Evolutionary conservation across 352 stramenopile species (phyloP).

Genomic region (Pythium guiyangense): DNA sequence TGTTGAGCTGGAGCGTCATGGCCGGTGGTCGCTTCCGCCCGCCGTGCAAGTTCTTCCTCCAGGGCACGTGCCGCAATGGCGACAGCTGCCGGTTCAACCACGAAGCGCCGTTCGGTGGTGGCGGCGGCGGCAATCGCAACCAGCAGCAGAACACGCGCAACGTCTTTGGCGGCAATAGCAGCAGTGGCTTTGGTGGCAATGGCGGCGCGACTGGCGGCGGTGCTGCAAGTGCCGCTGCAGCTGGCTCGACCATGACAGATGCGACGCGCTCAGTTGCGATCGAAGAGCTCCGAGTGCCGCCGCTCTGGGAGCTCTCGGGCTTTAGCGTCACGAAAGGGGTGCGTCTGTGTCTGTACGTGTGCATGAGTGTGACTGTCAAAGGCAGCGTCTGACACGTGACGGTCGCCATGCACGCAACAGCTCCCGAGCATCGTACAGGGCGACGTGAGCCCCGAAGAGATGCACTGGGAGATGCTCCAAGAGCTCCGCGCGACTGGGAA

Average conservation of each 20-base stretch:
- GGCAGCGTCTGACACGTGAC: too few relatives aligned
- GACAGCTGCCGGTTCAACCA: slow-evolving; percentile 65
- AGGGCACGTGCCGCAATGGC: slow-evolving; percentile 70
- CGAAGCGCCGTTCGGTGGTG: slow-evolving; percentile 18
- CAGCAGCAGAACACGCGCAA: slow-evolving; percentile 1
- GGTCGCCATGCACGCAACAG: slow-evolving; percentile 9
- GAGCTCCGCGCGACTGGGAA: slow-evolving; percentile 45
- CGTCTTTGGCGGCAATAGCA: slow-evolving; percentile 13
- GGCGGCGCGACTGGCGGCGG: slow-evolving; percentile 10
- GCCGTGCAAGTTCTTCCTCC: slow-evolving; percentile 68
- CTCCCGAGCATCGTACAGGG: slow-evolving; percentile 51
- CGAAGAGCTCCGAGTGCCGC: slow-evolving; percentile 49
- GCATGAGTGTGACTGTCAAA: not conserved
- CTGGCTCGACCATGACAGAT: slow-evolving; percentile 32
- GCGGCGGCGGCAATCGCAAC: slow-evolving; percentile 11
- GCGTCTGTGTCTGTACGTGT: slow-evolving; percentile 15
- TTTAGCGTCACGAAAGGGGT: slow-evolving; percentile 63
- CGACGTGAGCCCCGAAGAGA: slow-evolving; percentile 61
- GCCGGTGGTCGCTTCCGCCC: slow-evolving; percentile 9
- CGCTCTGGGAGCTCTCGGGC: slow-evolving; percentile 59
- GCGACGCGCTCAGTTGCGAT: slow-evolving; percentile 38
- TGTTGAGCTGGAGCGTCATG: not conserved
- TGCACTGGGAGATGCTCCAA: slow-evolving; percentile 54
- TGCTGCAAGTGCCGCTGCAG: slow-evolving; percentile 11
- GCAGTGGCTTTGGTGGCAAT: slow-evolving; percentile 16